A percentile compares a stretch with the other conserved stretches of the same genome.
These are phyloP conservation scores for Mallotus japonicus DNA, from an alignment of 441 rosid species.

Conservation along the genomic window DNA sequence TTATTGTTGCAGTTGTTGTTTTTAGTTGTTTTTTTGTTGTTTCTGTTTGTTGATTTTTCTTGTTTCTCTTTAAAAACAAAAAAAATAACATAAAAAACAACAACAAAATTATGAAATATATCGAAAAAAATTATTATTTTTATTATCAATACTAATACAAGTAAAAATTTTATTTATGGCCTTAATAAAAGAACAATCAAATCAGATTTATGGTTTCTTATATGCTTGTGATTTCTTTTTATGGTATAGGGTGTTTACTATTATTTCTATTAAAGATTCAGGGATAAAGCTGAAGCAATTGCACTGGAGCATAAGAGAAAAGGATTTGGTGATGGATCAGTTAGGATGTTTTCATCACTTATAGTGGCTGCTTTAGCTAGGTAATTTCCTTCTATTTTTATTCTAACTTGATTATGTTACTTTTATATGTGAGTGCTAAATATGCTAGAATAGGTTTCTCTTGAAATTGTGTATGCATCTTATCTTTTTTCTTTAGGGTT, in stretches of 20 bases:
- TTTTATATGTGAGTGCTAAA: not conserved
- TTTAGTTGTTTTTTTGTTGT: too few species aligned
- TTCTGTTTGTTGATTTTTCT: too few species aligned
- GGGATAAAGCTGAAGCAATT: conserved; percentile 73
- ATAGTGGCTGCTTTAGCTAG: conserved; percentile 89
- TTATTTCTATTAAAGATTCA: conserved; percentile 97
- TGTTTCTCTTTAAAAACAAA: too few species aligned
- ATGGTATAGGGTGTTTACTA: conserved; percentile 93
- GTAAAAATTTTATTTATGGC: too few species aligned
- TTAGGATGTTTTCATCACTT: conserved; percentile 90
- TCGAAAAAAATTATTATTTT: too few species aligned
- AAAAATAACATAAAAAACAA: too few species aligned
- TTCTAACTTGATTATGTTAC: too few species aligned
- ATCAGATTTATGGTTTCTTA: too few species aligned
- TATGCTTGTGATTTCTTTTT: conserved; percentile 27
- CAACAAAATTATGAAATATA: too few species aligned
- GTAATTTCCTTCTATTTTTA: conserved; percentile 32
- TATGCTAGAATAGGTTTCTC: not conserved
- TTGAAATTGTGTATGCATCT: not conserved
- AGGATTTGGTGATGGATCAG: conserved; percentile 91
- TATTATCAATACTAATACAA: too few species aligned
- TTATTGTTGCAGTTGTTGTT: too few species aligned
- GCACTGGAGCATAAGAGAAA: conserved; percentile 54
- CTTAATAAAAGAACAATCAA: too few species aligned
- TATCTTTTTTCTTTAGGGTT: conserved; percentile 1